These are phyloP conservation scores for Flaveria brownii DNA, from an alignment of 129 eudicot species.

Conservation along the genomic window DNA sequence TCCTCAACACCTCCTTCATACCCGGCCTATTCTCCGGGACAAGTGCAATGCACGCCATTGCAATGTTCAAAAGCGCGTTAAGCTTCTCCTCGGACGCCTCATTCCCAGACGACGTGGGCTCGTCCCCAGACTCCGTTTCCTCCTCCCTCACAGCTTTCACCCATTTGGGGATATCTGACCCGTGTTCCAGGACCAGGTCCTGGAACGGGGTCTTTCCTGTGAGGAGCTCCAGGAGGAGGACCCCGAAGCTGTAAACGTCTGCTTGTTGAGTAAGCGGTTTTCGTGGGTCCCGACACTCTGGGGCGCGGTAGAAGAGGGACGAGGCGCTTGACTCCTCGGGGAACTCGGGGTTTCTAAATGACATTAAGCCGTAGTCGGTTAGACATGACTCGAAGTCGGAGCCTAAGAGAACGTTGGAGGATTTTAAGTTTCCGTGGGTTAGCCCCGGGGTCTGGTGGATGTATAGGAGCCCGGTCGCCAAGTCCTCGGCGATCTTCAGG, in stretches of 20 bases:
- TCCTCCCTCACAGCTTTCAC: conserved; percentile 81
- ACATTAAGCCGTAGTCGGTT: conserved; percentile 73
- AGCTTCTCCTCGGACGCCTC: conserved; percentile 88
- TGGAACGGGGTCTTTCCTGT: conserved; percentile 92
- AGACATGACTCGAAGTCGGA: conserved; percentile 94
- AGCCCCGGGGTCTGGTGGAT: conserved; percentile 87
- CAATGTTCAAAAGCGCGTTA: conserved; percentile 67
- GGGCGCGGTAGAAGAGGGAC: conserved; percentile 90
- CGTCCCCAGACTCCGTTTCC: conserved; percentile 78
- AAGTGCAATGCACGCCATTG: conserved; percentile 74
- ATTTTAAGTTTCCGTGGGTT: conserved; percentile 87
- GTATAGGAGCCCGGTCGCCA: conserved; percentile 79
- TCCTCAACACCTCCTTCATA: conserved; percentile 85
- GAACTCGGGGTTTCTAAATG: conserved; percentile 68
- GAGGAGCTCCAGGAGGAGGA: conserved; percentile 77
- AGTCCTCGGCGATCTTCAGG: conserved; percentile 92
- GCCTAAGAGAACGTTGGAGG: conserved; percentile 87
- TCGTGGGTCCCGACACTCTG: conserved; percentile 70
- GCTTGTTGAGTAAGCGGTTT: conserved; percentile 66
- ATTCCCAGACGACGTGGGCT: conserved; percentile 59
- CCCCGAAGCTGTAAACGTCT: conserved; percentile 92
- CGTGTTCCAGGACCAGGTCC: conserved; percentile 87
- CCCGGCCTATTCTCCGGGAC: conserved; percentile 65
- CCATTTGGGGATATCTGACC: conserved; percentile 92
- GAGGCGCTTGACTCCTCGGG: conserved; percentile 72